Conservation (phyloP, 2,329 filamentous ascomycete genomes). For the Curvularia sp. region DNA sequence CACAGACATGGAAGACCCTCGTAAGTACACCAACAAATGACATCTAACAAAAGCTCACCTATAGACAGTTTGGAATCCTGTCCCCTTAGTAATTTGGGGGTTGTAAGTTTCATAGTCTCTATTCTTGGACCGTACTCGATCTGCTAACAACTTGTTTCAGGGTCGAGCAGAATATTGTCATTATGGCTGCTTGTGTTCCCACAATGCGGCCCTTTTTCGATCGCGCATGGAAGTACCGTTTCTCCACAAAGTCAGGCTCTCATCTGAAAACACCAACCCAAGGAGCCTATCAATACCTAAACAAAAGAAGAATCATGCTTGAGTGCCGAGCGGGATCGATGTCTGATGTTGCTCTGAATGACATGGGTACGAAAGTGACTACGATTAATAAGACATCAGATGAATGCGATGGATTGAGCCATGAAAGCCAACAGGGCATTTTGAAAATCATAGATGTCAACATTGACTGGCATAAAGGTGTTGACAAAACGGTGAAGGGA, state of each 20-base stretch:
- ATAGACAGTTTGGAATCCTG: neutral
- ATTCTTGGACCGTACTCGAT: no score
- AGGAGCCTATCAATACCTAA: neutral
- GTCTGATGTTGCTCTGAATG: no score
- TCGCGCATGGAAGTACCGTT: slow-evolving; percentile 8
- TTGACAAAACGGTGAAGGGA: no score
- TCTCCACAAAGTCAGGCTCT: neutral
- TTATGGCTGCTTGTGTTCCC: slow-evolving; percentile 21
- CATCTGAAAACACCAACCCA: neutral
- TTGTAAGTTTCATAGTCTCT: neutral
- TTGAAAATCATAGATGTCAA: no score
- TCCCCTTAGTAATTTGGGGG: neutral
- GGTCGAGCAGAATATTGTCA: slow-evolving; percentile 19
- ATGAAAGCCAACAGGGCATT: no score
- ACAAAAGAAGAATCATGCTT: neutral
- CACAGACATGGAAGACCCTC: slow-evolving; percentile 9
- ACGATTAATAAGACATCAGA: no score
- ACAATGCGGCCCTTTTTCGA: slow-evolving; percentile 20
- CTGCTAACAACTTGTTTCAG: neutral
- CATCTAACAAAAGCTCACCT: neutral
- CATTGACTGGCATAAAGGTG: no score
- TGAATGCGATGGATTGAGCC: no score
- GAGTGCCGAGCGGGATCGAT: neutral
- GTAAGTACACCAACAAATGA: neutral
- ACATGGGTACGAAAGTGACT: no score